Conservation (phyloP, 495 filamentous ascomycete species). For the Penicillium psychrofluorescens region DNA sequence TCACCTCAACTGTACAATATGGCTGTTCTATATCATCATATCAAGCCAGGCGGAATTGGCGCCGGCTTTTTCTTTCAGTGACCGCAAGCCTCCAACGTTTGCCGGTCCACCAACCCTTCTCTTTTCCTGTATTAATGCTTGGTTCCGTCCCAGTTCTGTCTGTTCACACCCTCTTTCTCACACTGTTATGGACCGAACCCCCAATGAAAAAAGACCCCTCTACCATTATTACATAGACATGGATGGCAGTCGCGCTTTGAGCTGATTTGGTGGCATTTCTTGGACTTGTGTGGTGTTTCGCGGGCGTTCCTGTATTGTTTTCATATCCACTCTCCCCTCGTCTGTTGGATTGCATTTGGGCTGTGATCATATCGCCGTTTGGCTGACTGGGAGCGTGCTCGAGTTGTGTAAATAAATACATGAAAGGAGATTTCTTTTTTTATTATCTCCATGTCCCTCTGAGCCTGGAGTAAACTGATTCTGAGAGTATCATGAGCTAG, state of each 20-base stretch:
- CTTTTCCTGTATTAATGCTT: conserved; percentile 28
- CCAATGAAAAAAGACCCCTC: no score
- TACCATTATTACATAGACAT: conserved; percentile 11
- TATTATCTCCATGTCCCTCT: neutral
- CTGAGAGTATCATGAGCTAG: no score
- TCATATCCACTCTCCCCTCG: conserved; percentile 32
- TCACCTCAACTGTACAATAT: conserved; percentile 36
- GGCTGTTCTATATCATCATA: conserved; percentile 20
- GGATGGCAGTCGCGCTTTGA: conserved; percentile 10
- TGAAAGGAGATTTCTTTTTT: neutral
- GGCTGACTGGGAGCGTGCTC: conserved; percentile 1
- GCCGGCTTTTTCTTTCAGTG: conserved; percentile 24
- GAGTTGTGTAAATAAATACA: conserved; percentile 4
- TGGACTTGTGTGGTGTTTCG: conserved; percentile 17
- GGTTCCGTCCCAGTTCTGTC: conserved; percentile 6
- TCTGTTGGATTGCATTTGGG: conserved; percentile 27
- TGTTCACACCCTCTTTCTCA: neutral
- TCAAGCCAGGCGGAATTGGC: conserved; percentile 32
- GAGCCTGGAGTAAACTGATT: no score
- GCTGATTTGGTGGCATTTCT: conserved; percentile 18
- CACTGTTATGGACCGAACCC: no score
- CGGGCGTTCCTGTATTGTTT: conserved; percentile 22
- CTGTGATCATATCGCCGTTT: conserved; percentile 8
- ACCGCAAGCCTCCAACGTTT: conserved; percentile 10
- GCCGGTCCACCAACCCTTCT: conserved; percentile 11